A percentile compares a stretch with the other conserved stretches of the same genome.
Conservation (phyloP, 2,329 filamentous ascomycete genomes). For the Cytospora piceicola region DNA sequence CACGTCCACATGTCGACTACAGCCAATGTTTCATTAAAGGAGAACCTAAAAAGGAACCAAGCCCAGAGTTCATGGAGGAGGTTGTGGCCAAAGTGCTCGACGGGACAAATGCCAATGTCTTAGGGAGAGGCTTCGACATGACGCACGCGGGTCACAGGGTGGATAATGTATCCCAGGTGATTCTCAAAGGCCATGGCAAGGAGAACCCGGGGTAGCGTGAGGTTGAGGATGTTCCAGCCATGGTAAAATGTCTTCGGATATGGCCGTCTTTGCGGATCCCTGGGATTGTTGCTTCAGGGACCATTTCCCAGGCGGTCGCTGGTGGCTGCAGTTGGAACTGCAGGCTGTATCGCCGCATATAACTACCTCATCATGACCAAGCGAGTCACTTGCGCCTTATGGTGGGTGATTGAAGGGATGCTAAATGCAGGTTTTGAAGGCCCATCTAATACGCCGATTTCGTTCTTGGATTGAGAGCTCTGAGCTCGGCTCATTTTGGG, state of each 20-base stretch:
- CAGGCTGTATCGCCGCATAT: background rate
- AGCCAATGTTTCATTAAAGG: background rate
- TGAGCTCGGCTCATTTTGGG: too few relatives aligned
- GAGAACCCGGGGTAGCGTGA: background rate
- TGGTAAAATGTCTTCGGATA: too few relatives aligned
- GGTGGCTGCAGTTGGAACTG: background rate
- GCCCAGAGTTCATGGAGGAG: background rate
- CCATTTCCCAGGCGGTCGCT: too few relatives aligned
- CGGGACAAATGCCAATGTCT: background rate
- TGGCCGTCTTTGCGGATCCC: too few relatives aligned
- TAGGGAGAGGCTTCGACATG: background rate
- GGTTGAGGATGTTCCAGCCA: too few relatives aligned
- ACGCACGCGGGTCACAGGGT: background rate
- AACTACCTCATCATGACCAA: background rate
- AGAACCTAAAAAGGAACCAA: too few relatives aligned
- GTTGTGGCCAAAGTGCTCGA: background rate
- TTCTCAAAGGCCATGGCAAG: background rate
- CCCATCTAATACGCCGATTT: too few relatives aligned
- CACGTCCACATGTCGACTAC: background rate
- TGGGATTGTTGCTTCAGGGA: background rate
- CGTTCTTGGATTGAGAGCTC: too few relatives aligned
- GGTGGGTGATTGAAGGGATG: too few relatives aligned
- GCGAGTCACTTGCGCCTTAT: too few relatives aligned
- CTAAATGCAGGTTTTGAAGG: too few relatives aligned
- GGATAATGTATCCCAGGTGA: background rate